These are phyloP conservation scores for Alternaria hordeiaustralica DNA, from an alignment of 2,329 filamentous ascomycete species.

Conservation along the genomic window DNA sequence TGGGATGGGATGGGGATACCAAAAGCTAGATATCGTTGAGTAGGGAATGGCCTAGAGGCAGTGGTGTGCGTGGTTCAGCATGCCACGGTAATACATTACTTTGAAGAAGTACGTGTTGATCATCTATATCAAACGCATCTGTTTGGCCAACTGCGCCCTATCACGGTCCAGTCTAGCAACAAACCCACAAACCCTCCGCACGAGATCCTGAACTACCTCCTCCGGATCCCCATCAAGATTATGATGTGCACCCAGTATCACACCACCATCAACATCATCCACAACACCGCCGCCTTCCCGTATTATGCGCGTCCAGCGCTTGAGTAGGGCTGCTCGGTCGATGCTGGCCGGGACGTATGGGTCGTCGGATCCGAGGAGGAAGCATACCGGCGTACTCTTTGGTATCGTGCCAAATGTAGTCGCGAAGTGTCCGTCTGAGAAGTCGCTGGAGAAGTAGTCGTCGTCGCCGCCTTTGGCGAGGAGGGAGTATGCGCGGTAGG, in stretches of 20 bases:
- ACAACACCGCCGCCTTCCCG: constrained; percentile 54
- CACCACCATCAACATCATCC: constrained; percentile 57
- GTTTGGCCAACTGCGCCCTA: too few relatives aligned
- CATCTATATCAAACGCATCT: too few relatives aligned
- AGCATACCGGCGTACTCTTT: constrained; percentile 60
- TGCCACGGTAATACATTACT: neutral
- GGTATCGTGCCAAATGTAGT: constrained; percentile 71
- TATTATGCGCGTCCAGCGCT: constrained; percentile 61
- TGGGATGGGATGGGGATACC: neutral
- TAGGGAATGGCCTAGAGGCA: neutral
- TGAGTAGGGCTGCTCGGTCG: constrained; percentile 64
- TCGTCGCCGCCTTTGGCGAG: constrained; percentile 71
- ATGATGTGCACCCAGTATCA: constrained; percentile 59
- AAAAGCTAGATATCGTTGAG: constrained; percentile 1
- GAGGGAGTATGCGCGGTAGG: constrained; percentile 65
- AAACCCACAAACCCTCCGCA: constrained; percentile 59
- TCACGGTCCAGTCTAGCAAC: neutral
- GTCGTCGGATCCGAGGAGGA: constrained; percentile 71
- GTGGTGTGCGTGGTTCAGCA: neutral
- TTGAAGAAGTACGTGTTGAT: neutral
- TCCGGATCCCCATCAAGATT: constrained; percentile 58
- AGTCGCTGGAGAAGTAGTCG: constrained; percentile 85
- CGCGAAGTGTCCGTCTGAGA: constrained; percentile 64
- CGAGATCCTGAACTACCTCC: constrained; percentile 57
- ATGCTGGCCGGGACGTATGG: constrained; percentile 67